These are phyloP conservation scores for Scenedesmus sp. DNA, from an alignment of 163 green algal genomes.

Conservation along the genomic window DNA sequence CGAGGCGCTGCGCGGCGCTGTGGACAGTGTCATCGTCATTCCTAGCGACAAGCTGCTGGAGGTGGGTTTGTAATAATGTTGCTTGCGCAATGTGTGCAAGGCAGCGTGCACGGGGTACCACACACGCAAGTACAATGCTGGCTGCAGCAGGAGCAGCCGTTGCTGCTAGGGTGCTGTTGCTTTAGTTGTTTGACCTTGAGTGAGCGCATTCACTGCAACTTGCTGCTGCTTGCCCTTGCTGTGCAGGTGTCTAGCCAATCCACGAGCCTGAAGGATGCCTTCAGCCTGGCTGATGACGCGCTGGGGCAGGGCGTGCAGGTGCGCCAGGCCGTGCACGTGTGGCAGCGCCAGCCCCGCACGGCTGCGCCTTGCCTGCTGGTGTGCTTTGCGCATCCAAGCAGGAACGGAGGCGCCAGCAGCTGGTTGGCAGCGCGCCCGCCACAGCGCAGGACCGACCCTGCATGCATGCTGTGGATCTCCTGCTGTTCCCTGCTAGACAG, in stretches of 20 bases:
- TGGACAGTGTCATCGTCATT: constrained; percentile 92
- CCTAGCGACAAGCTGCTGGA: constrained; percentile 96
- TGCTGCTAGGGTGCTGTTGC: background rate
- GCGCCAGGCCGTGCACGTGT: no score
- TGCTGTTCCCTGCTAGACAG: no score
- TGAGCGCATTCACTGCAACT: background rate
- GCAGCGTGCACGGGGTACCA: background rate
- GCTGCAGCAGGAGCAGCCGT: no score
- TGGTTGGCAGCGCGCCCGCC: background rate
- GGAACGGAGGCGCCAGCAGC: background rate
- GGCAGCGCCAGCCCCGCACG: no score
- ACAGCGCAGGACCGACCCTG: no score
- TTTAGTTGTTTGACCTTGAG: background rate
- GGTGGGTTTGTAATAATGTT: background rate
- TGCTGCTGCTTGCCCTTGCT: background rate
- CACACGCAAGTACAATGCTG: background rate
- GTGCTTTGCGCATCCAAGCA: background rate
- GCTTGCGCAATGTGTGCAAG: no score
- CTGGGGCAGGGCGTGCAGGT: constrained; percentile 93
- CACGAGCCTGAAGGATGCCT: constrained; percentile 92
- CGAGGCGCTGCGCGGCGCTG: constrained; percentile 70
- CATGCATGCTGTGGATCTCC: no score
- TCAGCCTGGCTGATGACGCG: constrained; percentile 93
- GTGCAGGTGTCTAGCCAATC: constrained; percentile 85
- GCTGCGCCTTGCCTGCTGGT: background rate